Conservation (phyloP, 2,329 filamentous ascomycete genomes). For the Scedosporium apiospermum region DNA sequence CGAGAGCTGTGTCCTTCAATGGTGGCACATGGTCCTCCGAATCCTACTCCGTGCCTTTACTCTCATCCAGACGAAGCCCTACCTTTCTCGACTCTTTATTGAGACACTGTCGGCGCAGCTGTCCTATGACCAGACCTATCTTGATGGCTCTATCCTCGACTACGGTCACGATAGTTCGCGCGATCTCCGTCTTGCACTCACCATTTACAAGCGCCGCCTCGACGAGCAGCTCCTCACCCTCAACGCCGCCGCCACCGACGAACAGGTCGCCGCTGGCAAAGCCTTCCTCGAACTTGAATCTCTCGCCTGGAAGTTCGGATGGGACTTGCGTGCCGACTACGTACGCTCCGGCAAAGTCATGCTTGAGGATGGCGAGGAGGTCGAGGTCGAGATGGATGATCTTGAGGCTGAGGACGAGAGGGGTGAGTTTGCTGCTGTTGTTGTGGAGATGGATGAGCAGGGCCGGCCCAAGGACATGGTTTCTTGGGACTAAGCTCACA, state of each 20-base stretch:
- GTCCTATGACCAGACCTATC: conserved; percentile 37
- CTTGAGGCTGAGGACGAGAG: conserved; percentile 44
- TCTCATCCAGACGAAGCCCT: conserved; percentile 32
- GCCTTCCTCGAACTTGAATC: conserved; percentile 40
- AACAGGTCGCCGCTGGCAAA: conserved; percentile 33
- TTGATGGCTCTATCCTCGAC: conserved; percentile 36
- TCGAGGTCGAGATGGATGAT: conserved; percentile 37
- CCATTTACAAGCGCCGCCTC: conserved; percentile 44
- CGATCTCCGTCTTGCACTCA: conserved; percentile 37
- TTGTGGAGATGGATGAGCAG: conserved; percentile 42
- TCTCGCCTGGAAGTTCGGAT: conserved; percentile 38
- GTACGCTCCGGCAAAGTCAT: conserved; percentile 37
- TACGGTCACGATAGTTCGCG: conserved; percentile 19
- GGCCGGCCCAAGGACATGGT: conserved; percentile 43
- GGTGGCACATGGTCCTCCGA: conserved; percentile 45
- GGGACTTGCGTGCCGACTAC: conserved; percentile 45
- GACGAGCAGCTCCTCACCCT: conserved; percentile 33
- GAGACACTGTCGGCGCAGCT: conserved; percentile 45
- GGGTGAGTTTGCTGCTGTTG: conserved; percentile 42
- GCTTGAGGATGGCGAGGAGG: conserved; percentile 43
- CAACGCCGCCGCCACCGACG: conserved; percentile 22
- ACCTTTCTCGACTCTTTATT: conserved; percentile 36
- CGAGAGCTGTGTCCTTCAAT: conserved; percentile 50
- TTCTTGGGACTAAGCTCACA: conserved; percentile 30
- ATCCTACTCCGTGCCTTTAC: conserved; percentile 40